Conservation (phyloP, 768 basidiomycete genomes). For the Trametes elegans region DNA sequence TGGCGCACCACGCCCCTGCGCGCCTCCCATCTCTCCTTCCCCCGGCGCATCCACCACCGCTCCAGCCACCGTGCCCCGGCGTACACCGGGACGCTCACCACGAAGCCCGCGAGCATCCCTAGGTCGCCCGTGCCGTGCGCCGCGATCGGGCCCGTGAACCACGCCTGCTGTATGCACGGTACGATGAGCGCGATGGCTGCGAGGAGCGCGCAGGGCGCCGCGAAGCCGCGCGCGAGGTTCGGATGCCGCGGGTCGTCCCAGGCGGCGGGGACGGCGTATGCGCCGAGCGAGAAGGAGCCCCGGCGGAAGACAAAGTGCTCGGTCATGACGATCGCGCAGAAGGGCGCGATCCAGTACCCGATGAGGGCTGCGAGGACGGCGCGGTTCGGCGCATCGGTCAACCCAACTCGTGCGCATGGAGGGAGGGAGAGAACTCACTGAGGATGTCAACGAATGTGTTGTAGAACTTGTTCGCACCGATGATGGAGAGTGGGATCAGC, state of each 20-base stretch:
- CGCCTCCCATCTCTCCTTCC: background rate
- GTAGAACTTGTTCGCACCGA: conserved; percentile 45
- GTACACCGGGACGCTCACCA: conserved; percentile 20
- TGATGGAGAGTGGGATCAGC: conserved; percentile 45
- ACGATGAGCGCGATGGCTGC: conserved; percentile 39
- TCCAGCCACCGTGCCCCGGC: conserved; percentile 20
- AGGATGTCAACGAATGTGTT: conserved; percentile 44
- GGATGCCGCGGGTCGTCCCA: conserved; percentile 38
- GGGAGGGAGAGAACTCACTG: conserved; percentile 24
- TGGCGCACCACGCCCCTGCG: background rate
- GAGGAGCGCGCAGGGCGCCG: conserved; percentile 40
- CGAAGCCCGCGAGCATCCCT: conserved; percentile 35
- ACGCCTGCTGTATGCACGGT: conserved; percentile 49
- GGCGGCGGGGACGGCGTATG: conserved; percentile 33
- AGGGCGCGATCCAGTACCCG: conserved; percentile 44
- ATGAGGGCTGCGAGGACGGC: conserved; percentile 36
- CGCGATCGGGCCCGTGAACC: conserved; percentile 52
- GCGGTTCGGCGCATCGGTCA: background rate
- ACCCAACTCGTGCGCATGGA: background rate
- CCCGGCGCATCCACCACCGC: conserved; percentile 3
- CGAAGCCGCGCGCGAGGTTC: conserved; percentile 40
- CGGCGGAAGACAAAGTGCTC: conserved; percentile 47
- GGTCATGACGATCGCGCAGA: conserved; percentile 37
- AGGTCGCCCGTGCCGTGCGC: conserved; percentile 45
- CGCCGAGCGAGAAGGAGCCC: conserved; percentile 26